phyloP scores from a whole-genome alignment of 805 yeast genomes.

The Komagataella mondaviorum region DNA sequence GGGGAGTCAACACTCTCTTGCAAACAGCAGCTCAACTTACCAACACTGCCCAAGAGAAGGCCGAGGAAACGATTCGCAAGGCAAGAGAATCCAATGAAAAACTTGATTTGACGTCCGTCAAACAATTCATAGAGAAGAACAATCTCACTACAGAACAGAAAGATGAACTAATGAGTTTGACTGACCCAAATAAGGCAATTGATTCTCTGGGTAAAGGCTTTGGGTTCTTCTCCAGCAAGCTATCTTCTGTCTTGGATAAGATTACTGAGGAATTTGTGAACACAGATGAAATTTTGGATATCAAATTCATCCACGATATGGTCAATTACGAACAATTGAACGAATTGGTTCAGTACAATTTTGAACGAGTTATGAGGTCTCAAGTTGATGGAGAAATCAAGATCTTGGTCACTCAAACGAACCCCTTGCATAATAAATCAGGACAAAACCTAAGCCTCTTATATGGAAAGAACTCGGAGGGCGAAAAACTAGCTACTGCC shows the following conservation, averaged over 20 bases:
- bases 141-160: constrained; percentile 3
- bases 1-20: neutral
- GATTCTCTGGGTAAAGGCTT: constrained; percentile 22
- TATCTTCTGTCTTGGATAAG: constrained; percentile 24
- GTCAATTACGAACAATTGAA: constrained; percentile 36
- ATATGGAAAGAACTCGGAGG: constrained; percentile 67
- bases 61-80: constrained; percentile 36
- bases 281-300: constrained; percentile 39
- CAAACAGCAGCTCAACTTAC: neutral
- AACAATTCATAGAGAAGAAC: neutral
- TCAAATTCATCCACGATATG: constrained; percentile 58
- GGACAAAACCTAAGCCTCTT: constrained; percentile 50
- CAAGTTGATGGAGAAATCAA: constrained; percentile 73
- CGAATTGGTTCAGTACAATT: constrained; percentile 34
- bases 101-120: neutral
- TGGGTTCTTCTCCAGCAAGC: constrained; percentile 15
- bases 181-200: constrained; percentile 18
- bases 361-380: constrained; percentile 44
- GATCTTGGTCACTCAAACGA: constrained; percentile 41
- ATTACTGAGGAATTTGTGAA: constrained; percentile 14
- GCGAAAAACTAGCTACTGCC: constrained; percentile 80
- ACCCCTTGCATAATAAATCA: constrained; percentile 19
- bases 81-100: constrained; percentile 19
- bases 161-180: constrained; percentile 16
- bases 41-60: constrained; percentile 28